phyloP scores from a whole-genome alignment of 306 rosid species.

The Pyrus betulifolia region DNA sequence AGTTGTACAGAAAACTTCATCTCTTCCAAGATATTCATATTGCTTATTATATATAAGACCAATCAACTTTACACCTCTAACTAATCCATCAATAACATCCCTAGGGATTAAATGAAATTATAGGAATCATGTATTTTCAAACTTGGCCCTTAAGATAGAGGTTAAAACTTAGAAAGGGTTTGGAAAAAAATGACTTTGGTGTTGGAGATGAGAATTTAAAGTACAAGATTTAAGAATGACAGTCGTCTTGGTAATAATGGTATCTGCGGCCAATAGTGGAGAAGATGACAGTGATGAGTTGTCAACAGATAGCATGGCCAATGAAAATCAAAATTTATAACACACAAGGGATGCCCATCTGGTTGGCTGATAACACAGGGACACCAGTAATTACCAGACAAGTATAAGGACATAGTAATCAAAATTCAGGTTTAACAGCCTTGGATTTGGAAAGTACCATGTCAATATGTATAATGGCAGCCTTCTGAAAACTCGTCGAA shows the following conservation, averaged over 20 bases:
- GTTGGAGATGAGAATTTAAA: background rate
- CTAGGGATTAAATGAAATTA: background rate
- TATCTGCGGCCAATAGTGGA: background rate
- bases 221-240: background rate
- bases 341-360: background rate
- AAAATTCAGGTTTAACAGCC: slow-evolving; percentile 12
- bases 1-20: slow-evolving; percentile 3
- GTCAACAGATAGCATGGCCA: background rate
- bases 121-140: background rate
- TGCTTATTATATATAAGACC: background rate
- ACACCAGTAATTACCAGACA: background rate
- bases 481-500: slow-evolving; percentile 20
- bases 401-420: slow-evolving; percentile 7
- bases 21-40: slow-evolving; percentile 5
- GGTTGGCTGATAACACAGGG: background rate
- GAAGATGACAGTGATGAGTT: background rate
- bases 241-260: no score
- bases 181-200: background rate
- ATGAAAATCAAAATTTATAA: background rate
- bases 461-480: slow-evolving; percentile 67
- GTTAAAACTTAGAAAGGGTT: background rate
- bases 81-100: background rate
- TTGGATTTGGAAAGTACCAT: slow-evolving; percentile 46
- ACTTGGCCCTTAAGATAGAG: background rate
- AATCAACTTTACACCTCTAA: background rate